These are phyloP conservation scores for Termitomyces sp. DNA, from an alignment of 768 basidiomycete species.

Conservation along the genomic window DNA sequence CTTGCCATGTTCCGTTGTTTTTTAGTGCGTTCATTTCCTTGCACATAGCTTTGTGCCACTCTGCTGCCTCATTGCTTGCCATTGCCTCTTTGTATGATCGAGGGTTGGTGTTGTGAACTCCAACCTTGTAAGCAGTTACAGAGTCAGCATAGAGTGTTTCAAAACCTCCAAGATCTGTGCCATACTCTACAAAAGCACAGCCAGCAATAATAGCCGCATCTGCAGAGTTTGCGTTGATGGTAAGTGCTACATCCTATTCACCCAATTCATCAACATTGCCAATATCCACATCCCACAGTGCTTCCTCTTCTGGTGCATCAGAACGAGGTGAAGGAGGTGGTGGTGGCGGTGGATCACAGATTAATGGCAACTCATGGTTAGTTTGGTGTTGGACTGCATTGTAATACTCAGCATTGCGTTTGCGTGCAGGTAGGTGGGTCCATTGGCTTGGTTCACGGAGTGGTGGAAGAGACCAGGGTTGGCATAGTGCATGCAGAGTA, in stretches of 20 bases:
- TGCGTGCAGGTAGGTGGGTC: background rate
- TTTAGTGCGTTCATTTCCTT: background rate
- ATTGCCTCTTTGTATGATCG: background rate
- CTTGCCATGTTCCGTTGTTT: background rate
- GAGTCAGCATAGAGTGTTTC: background rate
- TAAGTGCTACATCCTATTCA: no score
- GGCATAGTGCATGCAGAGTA: background rate
- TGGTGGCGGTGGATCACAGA: background rate
- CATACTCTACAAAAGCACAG: background rate
- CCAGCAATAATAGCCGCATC: background rate
- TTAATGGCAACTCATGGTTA: background rate
- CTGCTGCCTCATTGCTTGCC: background rate
- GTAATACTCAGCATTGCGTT: background rate
- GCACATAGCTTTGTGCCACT: background rate
- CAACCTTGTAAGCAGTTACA: background rate
- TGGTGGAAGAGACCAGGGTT: background rate
- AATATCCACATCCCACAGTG: no score
- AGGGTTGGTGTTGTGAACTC: background rate
- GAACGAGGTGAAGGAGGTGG: background rate
- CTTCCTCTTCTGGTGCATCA: no score
- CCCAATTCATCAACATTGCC: no score
- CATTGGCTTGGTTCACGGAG: background rate
- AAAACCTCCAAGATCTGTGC: background rate
- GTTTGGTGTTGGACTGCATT: background rate
- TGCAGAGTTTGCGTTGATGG: background rate